Base-by-base conservation (phyloP, 2,329 filamentous ascomycete genomes). In the Exophiala phaeomuriformis region DNA sequence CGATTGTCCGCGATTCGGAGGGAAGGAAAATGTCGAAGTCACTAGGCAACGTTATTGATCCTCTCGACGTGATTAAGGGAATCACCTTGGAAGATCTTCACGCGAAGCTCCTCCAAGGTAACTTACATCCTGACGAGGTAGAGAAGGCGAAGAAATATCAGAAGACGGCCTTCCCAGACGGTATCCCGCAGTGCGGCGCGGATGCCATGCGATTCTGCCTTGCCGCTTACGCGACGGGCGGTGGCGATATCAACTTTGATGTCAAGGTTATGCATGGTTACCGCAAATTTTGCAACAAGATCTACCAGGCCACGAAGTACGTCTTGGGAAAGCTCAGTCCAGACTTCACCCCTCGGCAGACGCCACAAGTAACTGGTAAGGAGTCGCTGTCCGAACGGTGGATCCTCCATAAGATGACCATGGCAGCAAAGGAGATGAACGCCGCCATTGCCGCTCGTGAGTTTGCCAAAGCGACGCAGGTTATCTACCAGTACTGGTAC, bases 1-100 rank as follows among this genome's bases (percentile, higher is more conserved):
- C 85, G 48, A 78, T 97, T 35, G 87, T 97, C 61, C 85, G 91
- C 67, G 91, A 97, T 68, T 90, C 86, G 0, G 90, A 97, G 62
- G 91, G 91, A 48, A 80, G 91, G 57, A 97, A 97, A 74, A 97
- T 97, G 91, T 93, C 87, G 59, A 97, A 97, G 76, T 95, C 88
- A 53, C 71, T 97, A 49, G 91, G 91, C 49, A 97, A 97, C 65
- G 91, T 97, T 62, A 86, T 97, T 63, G 91, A 96, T 68, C 91
- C 91, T 53, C 77, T 95, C 42, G 91, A 97, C 69, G 88, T 96
- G 60, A 96, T 97, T 71, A 78, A 84, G 52, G 91, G 91, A 66
- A 94, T 95, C 66, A 75, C 83, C 47, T 77, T 97, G 4, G 77
- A 90, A 56, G 75, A 77, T 40, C 80, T 97, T 4, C 88, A 95